Evolutionary conservation across 2,329 filamentous ascomycete species (phyloP).

Genomic region (Venturiaceae sp.): DNA sequence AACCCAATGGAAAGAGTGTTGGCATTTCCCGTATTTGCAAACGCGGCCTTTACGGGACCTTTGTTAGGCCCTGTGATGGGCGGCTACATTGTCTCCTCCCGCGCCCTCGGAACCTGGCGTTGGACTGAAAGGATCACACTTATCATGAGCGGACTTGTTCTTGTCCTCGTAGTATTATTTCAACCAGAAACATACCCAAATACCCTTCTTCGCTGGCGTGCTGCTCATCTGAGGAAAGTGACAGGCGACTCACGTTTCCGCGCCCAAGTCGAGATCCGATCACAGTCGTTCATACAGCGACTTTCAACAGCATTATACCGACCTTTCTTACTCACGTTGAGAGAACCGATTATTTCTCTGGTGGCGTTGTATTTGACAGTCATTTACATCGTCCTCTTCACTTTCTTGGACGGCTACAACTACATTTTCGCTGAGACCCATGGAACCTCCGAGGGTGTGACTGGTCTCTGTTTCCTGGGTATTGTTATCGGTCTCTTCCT

Average conservation of each 20-base stretch:
- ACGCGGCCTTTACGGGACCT: neutral
- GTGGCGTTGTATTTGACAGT: conserved; percentile 39
- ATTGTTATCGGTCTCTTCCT: conserved; percentile 33
- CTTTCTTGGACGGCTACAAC: conserved; percentile 42
- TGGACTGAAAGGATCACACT: conserved; percentile 4
- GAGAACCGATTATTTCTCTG: conserved; percentile 38
- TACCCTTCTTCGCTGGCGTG: conserved; percentile 21
- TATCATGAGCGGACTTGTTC: neutral
- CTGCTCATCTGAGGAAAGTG: conserved; percentile 16
- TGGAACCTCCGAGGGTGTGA: conserved; percentile 32
- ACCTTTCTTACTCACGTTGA: conserved; percentile 20
- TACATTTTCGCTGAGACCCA: conserved; percentile 43
- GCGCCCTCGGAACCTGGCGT: neutral
- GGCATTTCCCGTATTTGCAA: neutral
- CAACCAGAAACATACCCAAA: conserved; percentile 41
- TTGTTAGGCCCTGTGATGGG: neutral
- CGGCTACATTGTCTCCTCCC: neutral
- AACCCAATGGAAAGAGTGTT: neutral
- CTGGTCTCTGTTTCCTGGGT: conserved; percentile 37
- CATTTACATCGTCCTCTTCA: conserved; percentile 45
- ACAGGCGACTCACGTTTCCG: conserved; percentile 28
- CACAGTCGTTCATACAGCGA: conserved; percentile 5
- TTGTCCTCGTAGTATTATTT: conserved; percentile 22
- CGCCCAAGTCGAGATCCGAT: conserved; percentile 15
- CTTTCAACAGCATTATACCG: conserved; percentile 9